Percentiles rank a stretch among this genome's conserved stretches.
Conservation (phyloP, 345 rosid species). For the Noccaea caerulescens region DNA sequence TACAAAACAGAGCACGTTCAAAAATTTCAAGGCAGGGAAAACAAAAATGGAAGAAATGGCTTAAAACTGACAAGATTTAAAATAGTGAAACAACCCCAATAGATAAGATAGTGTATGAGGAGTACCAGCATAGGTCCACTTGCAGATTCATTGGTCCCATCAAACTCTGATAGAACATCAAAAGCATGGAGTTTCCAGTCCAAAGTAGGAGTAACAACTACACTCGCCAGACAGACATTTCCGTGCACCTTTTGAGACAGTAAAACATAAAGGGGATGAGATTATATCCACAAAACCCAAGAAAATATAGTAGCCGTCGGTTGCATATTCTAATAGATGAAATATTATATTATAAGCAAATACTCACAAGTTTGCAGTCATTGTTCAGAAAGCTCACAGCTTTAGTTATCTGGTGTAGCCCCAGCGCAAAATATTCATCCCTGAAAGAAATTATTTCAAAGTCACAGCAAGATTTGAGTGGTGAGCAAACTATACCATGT, state of each 20-base stretch:
- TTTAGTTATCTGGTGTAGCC: slow-evolving; percentile 88
- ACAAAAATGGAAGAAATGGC: not conserved
- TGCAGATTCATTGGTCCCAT: slow-evolving; percentile 77
- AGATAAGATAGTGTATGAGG: slow-evolving; percentile 20
- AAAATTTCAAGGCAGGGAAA: not conserved
- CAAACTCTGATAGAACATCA: slow-evolving; percentile 95
- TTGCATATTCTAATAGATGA: slow-evolving; percentile 6
- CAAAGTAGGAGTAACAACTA: slow-evolving; percentile 92
- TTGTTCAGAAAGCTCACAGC: slow-evolving; percentile 99
- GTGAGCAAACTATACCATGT: not conserved
- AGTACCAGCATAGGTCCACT: slow-evolving; percentile 98
- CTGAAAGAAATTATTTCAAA: slow-evolving; percentile 48
- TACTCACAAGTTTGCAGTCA: slow-evolving; percentile 95
- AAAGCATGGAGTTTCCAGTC: slow-evolving; percentile 99
- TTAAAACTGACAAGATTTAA: slow-evolving; percentile 7
- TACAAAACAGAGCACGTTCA: slow-evolving; percentile 2
- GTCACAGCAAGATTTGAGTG: not conserved
- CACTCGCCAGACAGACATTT: slow-evolving; percentile 91
- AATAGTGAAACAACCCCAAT: not conserved
- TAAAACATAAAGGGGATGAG: not conserved
- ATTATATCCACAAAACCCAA: slow-evolving; percentile 6
- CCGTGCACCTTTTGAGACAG: slow-evolving; percentile 76
- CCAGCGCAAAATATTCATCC: slow-evolving; percentile 98
- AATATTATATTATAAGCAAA: not conserved
- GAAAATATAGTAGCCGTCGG: slow-evolving; percentile 8